Conservation (phyloP, 768 basidiomycete species). For the Paxillus rubicundulus region DNA sequence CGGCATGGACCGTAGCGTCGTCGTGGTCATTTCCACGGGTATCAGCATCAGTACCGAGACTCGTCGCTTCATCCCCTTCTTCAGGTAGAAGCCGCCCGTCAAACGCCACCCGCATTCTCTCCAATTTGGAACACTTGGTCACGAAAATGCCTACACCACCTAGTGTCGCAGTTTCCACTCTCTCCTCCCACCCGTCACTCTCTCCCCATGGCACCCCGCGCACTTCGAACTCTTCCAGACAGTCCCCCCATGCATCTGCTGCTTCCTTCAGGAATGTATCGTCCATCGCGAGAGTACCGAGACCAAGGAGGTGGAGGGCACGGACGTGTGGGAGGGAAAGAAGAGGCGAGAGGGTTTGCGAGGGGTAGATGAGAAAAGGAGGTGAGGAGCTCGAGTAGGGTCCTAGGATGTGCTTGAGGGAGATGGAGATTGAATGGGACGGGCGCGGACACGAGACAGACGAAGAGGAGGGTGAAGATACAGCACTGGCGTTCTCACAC, state of each 20-base stretch:
- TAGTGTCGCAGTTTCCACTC: slow-evolving; percentile 17
- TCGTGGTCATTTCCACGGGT: not conserved
- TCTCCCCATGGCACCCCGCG: slow-evolving; percentile 28
- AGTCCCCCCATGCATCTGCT: slow-evolving; percentile 24
- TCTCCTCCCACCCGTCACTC: slow-evolving; percentile 12
- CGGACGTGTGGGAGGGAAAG: slow-evolving; percentile 20
- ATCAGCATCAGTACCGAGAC: not conserved
- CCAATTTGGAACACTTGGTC: slow-evolving; percentile 15
- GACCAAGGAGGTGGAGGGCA: slow-evolving; percentile 21
- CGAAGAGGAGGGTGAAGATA: not conserved
- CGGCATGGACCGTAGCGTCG: not conserved
- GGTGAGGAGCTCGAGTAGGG: slow-evolving; percentile 15
- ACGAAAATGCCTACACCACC: slow-evolving; percentile 21
- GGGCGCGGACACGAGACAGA: not conserved
- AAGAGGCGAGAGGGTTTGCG: slow-evolving; percentile 23
- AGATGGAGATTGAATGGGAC: slow-evolving; percentile 17
- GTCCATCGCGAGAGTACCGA: slow-evolving; percentile 27
- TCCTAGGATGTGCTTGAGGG: slow-evolving; percentile 27
- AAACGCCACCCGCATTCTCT: slow-evolving; percentile 18
- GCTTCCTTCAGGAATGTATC: slow-evolving; percentile 26
- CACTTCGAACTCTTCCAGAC: slow-evolving; percentile 26
- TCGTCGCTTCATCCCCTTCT: not conserved
- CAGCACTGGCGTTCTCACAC: slow-evolving; percentile 1
- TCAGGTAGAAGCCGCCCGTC: slow-evolving; percentile 17
- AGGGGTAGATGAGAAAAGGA: slow-evolving; percentile 26